Conservation (phyloP, 306 rosid species). For the Begonia masoniana region DNA sequence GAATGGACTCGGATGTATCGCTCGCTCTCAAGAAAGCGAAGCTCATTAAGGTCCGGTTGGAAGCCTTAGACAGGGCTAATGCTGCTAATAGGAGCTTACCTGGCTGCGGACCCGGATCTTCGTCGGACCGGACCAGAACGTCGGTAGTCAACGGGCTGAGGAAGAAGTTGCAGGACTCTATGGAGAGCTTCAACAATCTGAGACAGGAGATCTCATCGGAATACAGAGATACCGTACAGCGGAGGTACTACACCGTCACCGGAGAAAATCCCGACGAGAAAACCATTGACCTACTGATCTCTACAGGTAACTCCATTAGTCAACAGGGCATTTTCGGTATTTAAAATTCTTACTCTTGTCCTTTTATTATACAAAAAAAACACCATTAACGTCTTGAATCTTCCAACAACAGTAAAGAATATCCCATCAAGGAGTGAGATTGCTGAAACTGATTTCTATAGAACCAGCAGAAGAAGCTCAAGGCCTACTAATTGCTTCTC, state of each 20-base stretch:
- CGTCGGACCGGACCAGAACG: constrained; percentile 79
- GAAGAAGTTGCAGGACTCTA: constrained; percentile 78
- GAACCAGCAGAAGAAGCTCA: too few species aligned
- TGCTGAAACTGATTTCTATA: too few species aligned
- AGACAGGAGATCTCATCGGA: constrained; percentile 62
- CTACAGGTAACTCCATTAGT: constrained; percentile 41
- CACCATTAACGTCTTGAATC: too few species aligned
- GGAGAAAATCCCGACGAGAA: constrained; percentile 94
- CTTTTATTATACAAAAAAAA: too few species aligned
- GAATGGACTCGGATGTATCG: constrained; percentile 76
- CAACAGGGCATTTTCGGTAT: neutral
- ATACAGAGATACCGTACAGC: constrained; percentile 86
- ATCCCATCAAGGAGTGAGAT: too few species aligned
- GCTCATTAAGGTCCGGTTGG: constrained; percentile 66
- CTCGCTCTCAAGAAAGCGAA: constrained; percentile 79
- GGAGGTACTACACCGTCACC: constrained; percentile 82
- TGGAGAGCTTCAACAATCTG: constrained; percentile 59
- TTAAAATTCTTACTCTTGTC: too few species aligned
- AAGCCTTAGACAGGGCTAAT: constrained; percentile 79
- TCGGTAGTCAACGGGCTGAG: constrained; percentile 77
- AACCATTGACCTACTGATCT: constrained; percentile 72
- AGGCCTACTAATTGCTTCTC: too few species aligned
- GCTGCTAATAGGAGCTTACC: constrained; percentile 72
- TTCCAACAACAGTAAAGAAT: too few species aligned
- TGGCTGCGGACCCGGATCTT: constrained; percentile 85